Evolutionary conservation across 768 basidiomycete genomes (phyloP).

Genomic region (Termitomyces sp.): DNA sequence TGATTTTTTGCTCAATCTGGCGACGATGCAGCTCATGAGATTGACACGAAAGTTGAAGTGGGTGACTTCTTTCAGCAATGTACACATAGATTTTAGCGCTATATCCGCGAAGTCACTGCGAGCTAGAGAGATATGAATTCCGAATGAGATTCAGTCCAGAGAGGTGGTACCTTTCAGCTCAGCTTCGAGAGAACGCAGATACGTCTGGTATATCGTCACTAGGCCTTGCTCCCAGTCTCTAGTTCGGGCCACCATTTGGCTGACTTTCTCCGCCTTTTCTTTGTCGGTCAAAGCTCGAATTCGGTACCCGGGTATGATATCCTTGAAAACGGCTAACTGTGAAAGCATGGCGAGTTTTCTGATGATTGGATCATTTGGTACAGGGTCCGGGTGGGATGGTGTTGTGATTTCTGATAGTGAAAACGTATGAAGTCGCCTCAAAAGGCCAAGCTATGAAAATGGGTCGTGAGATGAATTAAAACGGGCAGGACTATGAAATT

Average conservation of each 20-base stretch:
- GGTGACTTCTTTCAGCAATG: constrained; percentile 74
- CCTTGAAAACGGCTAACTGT: constrained; percentile 92
- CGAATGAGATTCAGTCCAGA: background rate
- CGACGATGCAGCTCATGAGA: constrained; percentile 85
- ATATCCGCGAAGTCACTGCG: constrained; percentile 65
- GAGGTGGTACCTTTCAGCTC: constrained; percentile 76
- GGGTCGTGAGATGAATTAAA: constrained; percentile 5
- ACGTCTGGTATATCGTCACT: constrained; percentile 83
- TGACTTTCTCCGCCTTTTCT: constrained; percentile 91
- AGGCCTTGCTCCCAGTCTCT: constrained; percentile 97
- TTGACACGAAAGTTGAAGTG: constrained; percentile 98
- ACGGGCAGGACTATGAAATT: constrained; percentile 27
- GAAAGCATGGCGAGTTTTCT: constrained; percentile 88
- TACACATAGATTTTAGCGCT: constrained; percentile 85
- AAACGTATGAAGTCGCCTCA: constrained; percentile 88
- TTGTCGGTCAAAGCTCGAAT: constrained; percentile 88
- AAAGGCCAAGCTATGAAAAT: constrained; percentile 68
- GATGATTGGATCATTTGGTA: constrained; percentile 78
- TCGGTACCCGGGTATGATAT: constrained; percentile 93
- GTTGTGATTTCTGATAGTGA: constrained; percentile 75
- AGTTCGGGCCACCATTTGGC: constrained; percentile 85
- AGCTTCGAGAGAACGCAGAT: constrained; percentile 78
- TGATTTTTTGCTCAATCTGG: constrained; percentile 76
- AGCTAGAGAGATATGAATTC: constrained; percentile 35
- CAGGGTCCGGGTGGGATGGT: constrained; percentile 63